Conservation (phyloP, 192 early-diverging fungal species). For the Piromyces finnis region DNA sequence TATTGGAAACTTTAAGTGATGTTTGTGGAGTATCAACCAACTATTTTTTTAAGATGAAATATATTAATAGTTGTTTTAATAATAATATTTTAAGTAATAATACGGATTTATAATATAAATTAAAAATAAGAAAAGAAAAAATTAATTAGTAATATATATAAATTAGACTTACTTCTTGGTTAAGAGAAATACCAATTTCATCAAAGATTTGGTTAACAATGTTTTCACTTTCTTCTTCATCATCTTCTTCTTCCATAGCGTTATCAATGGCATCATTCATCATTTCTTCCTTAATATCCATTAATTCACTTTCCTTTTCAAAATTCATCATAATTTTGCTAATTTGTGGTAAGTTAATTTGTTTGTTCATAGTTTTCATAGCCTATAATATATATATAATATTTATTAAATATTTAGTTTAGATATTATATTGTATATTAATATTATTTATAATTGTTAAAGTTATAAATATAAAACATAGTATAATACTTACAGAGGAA, state of each 20-base stretch:
- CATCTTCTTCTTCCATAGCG: slow-evolving; percentile 82
- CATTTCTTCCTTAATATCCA: slow-evolving; percentile 99
- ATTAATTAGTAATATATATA: neutral
- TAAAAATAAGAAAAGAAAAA: neutral
- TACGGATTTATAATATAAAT: neutral
- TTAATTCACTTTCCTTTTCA: slow-evolving; percentile 79
- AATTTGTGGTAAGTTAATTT: slow-evolving; percentile 84
- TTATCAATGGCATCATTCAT: slow-evolving; percentile 96
- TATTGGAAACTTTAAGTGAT: neutral
- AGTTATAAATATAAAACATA: no score
- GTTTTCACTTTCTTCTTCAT: slow-evolving; percentile 75
- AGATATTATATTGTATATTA: no score
- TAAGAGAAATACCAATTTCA: slow-evolving; percentile 77
- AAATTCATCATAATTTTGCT: slow-evolving; percentile 96
- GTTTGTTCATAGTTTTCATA: slow-evolving; percentile 91
- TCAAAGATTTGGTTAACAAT: slow-evolving; percentile 90
- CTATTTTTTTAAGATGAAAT: neutral
- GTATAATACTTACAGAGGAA: slow-evolving; percentile 41
- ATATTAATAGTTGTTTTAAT: no score
- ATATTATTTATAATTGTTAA: no score
- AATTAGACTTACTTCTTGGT: slow-evolving; percentile 37
- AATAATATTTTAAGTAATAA: neutral
- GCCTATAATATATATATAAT: no score
- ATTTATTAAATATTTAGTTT: no score
- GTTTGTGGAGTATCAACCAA: neutral